Conservation (phyloP, 1,139 yeast genomes). For the Hansenula sp. region DNA sequence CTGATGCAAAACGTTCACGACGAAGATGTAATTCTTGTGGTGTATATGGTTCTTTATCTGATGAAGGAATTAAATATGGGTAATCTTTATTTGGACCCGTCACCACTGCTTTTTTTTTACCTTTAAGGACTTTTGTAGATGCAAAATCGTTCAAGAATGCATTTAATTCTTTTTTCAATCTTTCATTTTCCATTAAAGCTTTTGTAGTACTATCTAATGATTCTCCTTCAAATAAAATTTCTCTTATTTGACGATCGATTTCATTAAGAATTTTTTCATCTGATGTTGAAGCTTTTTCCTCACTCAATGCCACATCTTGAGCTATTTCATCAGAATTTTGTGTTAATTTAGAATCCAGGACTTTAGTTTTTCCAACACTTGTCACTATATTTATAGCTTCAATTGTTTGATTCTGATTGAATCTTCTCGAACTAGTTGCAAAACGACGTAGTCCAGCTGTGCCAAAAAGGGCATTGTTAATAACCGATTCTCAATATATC, state of each 20-base stretch:
- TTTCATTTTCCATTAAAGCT: neutral
- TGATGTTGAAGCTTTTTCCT: neutral
- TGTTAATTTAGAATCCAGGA: no score
- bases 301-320: neutral
- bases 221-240: neutral
- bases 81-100: slow-evolving; percentile 15
- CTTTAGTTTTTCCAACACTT: neutral
- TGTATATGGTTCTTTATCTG: slow-evolving; percentile 50
- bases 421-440: neutral
- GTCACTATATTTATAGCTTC: neutral
- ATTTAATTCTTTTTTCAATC: neutral
- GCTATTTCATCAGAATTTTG: neutral
- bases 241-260: neutral
- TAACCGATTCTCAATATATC: neutral
- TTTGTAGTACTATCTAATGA: neutral
- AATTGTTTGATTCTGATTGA: neutral
- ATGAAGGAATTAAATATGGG: slow-evolving; percentile 32
- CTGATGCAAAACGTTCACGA: slow-evolving; percentile 28
- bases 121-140: slow-evolving; percentile 7
- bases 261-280: neutral
- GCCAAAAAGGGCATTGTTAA: neutral
- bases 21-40: slow-evolving; percentile 74
- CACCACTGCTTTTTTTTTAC: slow-evolving; percentile 5
- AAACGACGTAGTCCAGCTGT: slow-evolving; percentile 1
- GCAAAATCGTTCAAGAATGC: neutral